A percentile compares a stretch with the other conserved stretches of the same genome.
phyloP scores from a whole-genome alignment of 768 basidiomycete genomes.

The Filobasidium wieringae region DNA sequence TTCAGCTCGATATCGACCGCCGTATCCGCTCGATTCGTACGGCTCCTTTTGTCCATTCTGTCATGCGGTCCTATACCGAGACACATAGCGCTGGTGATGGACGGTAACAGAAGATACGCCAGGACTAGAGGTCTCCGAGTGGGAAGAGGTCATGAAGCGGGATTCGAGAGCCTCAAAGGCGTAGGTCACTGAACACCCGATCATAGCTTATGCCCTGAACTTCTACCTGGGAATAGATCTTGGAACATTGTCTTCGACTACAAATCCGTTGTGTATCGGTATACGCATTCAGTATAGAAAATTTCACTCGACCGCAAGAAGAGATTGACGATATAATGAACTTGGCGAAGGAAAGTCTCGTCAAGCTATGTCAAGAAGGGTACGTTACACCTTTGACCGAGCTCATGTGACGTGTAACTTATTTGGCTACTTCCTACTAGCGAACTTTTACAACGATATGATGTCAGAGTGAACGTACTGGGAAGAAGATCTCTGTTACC shows the following conservation, averaged over 20 bases:
- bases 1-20: background rate
- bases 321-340: constrained; percentile 82
- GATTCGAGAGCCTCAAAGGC: constrained; percentile 64
- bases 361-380: constrained; percentile 72
- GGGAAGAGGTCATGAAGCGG: constrained; percentile 68
- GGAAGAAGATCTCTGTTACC: constrained; percentile 70
- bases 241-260: constrained; percentile 75
- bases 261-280: constrained; percentile 71
- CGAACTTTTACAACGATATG: background rate
- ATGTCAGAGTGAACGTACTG: constrained; percentile 53
- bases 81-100: constrained; percentile 94
- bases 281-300: constrained; percentile 98
- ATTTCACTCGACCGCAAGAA: constrained; percentile 73
- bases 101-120: constrained; percentile 88
- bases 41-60: constrained; percentile 55
- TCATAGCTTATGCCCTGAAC: background rate
- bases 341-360: constrained; percentile 63
- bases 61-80: constrained; percentile 70
- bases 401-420: too few relatives aligned
- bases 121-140: constrained; percentile 48
- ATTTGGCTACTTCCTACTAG: too few relatives aligned
- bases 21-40: constrained; percentile 12
- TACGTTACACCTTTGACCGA: too few relatives aligned
- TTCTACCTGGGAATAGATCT: constrained; percentile 47
- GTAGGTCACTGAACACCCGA: constrained; percentile 43